Base-by-base conservation (phyloP, 73 alveolate genomes). In the Durusdinium trenchii region DNA sequence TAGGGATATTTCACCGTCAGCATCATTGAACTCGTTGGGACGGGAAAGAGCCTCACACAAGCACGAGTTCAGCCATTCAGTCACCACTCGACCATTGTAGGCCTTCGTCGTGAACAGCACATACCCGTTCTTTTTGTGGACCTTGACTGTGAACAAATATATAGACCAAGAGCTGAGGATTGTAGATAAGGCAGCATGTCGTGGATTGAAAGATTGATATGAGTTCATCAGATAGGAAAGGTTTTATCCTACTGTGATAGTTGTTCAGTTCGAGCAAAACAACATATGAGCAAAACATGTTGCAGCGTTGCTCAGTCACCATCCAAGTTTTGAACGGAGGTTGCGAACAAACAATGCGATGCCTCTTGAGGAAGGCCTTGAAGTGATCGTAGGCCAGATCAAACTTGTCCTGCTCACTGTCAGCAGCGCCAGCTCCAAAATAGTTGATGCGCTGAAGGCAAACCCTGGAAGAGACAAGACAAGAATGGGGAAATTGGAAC, bases 261-360 rank as follows among this genome's bases (percentile, higher is more conserved):
- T n/a, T n/a, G n/a, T n/a, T n/a, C n/a, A n/a, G n/a, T n/a, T n/a
- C n/a, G n/a, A n/a, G n/a, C n/a, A n/a, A n/a, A n/a, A n/a, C n/a
- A n/a, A n/a, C n/a, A n/a, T n/a, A n/a, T n/a, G n/a, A n/a, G n/a
- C n/a, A n/a, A n/a, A n/a, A n/a, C n/a, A n/a, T n/a, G n/a, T n/a
- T n/a, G n/a, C n/a, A n/a, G n/a, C n/a, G n/a, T 14, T 26, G 78
- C 78, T 64, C 5, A 26, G 78, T 42, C 78, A 64, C 78, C 78
- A 64, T 64, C 78, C 78, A 64, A 9, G 78, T 64, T 42, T 64
- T 81, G 57, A 83, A 83, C 36, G 94, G 94, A 51, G 94, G 94
- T 75, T 83, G 94, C 75, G 51, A 28, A 23, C 75, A 47, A n/a
- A 23, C 20, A 26, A 83, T 83, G 36, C 75, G 47, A 0, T 48